phyloP scores from a whole-genome alignment of 208 protist species.

The Trypanosoma congolense region DNA sequence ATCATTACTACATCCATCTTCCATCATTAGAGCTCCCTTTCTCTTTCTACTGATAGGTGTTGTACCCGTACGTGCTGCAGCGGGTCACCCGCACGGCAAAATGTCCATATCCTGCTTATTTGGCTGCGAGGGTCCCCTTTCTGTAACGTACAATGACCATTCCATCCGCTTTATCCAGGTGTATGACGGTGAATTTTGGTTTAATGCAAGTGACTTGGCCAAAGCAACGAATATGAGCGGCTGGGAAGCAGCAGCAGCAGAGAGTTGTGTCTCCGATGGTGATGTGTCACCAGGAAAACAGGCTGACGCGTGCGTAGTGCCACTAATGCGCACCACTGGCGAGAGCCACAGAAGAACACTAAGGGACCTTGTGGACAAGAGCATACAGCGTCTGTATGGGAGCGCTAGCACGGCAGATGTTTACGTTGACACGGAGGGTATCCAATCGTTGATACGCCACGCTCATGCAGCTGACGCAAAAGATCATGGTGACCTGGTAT shows the following conservation, averaged over 20 bases:
- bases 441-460: not conserved
- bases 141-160: not conserved
- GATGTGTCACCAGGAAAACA: not conserved
- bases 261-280: not conserved
- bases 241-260: not conserved
- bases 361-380: not conserved
- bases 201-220: not conserved
- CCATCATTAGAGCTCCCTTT: too few species aligned
- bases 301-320: not conserved
- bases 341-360: not conserved
- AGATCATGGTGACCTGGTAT: not conserved
- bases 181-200: not conserved
- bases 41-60: too few species aligned
- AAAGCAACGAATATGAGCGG: not conserved
- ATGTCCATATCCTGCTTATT: not conserved
- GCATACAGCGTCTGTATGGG: not conserved
- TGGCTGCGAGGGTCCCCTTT: not conserved
- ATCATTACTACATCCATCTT: too few species aligned
- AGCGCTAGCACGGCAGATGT: not conserved
- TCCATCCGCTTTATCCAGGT: not conserved
- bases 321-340: not conserved
- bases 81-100: not conserved
- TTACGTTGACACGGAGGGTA: not conserved
- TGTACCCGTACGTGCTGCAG: too few species aligned
- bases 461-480: too few species aligned